These are phyloP conservation scores for Pythium rishiriense DNA, from an alignment of 352 stramenopile genomes.

Conservation along the genomic window DNA sequence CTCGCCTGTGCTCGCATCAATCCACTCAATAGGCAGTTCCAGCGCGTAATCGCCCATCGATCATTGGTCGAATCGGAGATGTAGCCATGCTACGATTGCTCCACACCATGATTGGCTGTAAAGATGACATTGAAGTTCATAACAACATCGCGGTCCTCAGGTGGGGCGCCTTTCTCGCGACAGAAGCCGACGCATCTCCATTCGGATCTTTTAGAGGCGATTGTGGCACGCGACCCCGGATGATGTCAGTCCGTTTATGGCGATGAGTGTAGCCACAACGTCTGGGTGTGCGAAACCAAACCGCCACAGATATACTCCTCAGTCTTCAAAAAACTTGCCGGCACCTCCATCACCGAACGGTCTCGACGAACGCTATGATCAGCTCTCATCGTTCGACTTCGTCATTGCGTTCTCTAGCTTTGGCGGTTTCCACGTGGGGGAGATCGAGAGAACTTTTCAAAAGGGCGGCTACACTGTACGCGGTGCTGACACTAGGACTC, in stretches of 20 bases:
- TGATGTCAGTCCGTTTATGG: no score
- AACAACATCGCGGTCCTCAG: not conserved
- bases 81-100: not conserved
- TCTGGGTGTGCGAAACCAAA: no score
- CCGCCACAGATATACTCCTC: no score
- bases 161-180: not conserved
- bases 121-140: not conserved
- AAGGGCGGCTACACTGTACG: not conserved
- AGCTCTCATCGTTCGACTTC: not conserved
- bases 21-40: not conserved
- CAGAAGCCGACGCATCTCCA: no score
- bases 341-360: no score
- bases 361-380: not conserved
- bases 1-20: not conserved
- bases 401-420: not conserved
- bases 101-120: not conserved
- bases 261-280: no score
- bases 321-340: no score
- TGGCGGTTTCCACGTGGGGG: not conserved
- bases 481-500: not conserved
- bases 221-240: no score
- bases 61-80: not conserved
- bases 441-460: not conserved
- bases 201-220: no score
- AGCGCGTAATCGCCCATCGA: not conserved